Percentiles rank a stretch among this genome's conserved stretches.
Evolutionary conservation across 2,329 filamentous ascomycete genomes (phyloP).

Genomic region (Pseudonectria buxi): DNA sequence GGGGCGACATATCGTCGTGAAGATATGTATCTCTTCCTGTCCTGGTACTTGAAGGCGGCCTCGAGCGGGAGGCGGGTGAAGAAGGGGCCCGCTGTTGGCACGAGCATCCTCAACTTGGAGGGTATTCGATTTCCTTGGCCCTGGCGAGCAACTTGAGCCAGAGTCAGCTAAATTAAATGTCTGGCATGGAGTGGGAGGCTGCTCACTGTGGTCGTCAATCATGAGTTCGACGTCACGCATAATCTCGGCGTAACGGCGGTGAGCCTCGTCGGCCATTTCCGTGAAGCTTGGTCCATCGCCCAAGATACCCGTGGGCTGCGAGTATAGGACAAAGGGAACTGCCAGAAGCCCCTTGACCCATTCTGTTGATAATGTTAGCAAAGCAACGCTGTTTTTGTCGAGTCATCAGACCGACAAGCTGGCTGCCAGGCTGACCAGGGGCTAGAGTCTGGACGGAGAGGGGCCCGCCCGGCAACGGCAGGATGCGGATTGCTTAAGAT

Average conservation of each 20-base stretch:
- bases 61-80: constrained; percentile 84
- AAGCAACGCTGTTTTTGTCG: not conserved
- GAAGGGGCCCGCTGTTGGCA: constrained; percentile 87
- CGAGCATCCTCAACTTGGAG: constrained; percentile 87
- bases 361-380: constrained; percentile 45
- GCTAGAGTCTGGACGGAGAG: constrained; percentile 1
- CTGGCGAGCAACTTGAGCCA: constrained; percentile 60
- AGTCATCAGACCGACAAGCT: not conserved
- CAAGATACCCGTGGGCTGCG: constrained; percentile 84
- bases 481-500: not conserved
- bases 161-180: not conserved
- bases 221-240: constrained; percentile 89
- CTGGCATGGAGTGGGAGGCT: not conserved
- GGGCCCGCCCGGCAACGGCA: constrained; percentile 3
- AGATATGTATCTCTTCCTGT: constrained; percentile 78
- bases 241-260: constrained; percentile 88
- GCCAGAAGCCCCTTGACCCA: constrained; percentile 95
- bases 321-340: constrained; percentile 93
- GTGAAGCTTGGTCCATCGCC: constrained; percentile 60
- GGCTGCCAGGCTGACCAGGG: not conserved
- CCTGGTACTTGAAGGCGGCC: constrained; percentile 87
- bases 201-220: constrained; percentile 80
- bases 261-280: constrained; percentile 72
- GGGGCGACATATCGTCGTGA: constrained; percentile 88
- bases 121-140: constrained; percentile 56